These are phyloP conservation scores for Wickerhamomyces bovis DNA, from an alignment of 805 yeast genomes.

Conservation along the genomic window DNA sequence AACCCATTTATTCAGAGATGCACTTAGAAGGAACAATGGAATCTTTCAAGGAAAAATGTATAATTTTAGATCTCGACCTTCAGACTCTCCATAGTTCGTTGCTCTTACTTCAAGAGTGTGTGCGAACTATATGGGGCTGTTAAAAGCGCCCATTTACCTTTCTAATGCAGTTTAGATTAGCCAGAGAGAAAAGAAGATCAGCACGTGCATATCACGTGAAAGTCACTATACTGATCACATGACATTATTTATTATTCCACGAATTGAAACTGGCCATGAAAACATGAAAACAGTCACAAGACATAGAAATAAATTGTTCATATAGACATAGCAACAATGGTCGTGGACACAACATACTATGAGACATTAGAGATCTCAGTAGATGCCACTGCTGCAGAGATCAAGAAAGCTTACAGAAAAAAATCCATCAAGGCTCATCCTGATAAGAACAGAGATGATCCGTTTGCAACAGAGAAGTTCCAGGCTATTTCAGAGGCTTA, in stretches of 20 bases:
- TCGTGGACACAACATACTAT: constrained; percentile 68
- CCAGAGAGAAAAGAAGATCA: too few species aligned
- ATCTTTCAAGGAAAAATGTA: background rate
- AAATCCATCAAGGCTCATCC: constrained; percentile 75
- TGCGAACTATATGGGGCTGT: too few species aligned
- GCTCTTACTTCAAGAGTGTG: too few species aligned
- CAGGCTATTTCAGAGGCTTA: constrained; percentile 62
- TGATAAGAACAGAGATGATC: constrained; percentile 74
- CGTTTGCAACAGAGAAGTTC: constrained; percentile 67
- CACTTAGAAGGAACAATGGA: background rate
- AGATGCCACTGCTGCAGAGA: constrained; percentile 57
- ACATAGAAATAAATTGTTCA: background rate
- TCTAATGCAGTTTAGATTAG: too few species aligned
- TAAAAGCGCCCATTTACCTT: too few species aligned
- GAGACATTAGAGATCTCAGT: constrained; percentile 55
- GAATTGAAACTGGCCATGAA: too few species aligned
- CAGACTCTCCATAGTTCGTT: too few species aligned
- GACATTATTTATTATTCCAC: too few species aligned
- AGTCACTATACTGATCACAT: background rate
- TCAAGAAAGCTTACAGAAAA: constrained; percentile 75
- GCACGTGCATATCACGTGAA: background rate
- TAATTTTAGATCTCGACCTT: too few species aligned
- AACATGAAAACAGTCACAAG: background rate
- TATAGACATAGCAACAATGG: constrained; percentile 41
- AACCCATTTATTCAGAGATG: background rate